A percentile compares a stretch with the other conserved stretches of the same genome.
Evolutionary conservation across 2,329 filamentous ascomycete species (phyloP).

Genomic region (Cryphonectria nitschkei): DNA sequence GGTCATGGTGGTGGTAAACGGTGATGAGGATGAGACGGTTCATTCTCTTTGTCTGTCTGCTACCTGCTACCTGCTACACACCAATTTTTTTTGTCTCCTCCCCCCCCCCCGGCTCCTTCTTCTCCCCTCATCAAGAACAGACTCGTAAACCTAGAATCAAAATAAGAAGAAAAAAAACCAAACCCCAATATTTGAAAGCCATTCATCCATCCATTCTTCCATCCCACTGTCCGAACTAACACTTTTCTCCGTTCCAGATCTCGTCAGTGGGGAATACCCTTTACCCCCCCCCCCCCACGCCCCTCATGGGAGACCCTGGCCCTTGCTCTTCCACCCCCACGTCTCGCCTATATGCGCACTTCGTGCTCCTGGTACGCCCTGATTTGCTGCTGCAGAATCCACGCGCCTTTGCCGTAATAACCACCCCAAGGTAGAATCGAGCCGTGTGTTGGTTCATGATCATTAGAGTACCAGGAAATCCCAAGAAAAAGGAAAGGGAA

Average conservation of each 20-base stretch:
- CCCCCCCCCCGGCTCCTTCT: background rate
- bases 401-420: background rate
- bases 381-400: background rate
- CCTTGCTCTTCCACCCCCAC: background rate
- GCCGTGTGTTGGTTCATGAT: background rate
- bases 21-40: background rate
- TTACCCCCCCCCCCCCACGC: no score
- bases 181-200: background rate
- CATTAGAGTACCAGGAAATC: background rate
- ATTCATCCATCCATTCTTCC: background rate
- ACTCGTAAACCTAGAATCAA: background rate
- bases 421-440: background rate
- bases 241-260: background rate
- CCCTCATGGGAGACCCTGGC: background rate
- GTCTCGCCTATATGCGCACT: background rate
- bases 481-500: background rate
- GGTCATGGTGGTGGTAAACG: background rate
- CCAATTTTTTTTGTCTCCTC: background rate
- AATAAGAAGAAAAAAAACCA: background rate
- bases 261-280: background rate
- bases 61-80: background rate
- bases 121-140: background rate
- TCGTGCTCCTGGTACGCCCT: background rate
- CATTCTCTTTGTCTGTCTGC: background rate
- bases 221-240: background rate